Evolutionary conservation across 2,329 filamentous ascomycete genomes (phyloP).

Genomic region (Colletotrichum incanum): DNA sequence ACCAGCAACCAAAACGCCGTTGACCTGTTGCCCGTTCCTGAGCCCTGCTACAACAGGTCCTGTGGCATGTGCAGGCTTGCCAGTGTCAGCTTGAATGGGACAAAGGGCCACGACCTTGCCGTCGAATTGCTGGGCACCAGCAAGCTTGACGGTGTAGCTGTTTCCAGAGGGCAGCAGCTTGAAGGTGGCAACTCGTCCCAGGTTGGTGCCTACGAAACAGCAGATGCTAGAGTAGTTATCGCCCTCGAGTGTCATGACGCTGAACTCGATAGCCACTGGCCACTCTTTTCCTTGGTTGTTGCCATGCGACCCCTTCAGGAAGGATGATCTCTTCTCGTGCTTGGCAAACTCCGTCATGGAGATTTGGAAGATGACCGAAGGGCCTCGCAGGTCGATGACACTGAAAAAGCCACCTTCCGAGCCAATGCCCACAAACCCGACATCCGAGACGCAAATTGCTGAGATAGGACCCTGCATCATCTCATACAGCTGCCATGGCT

Average conservation of each 20-base stretch:
- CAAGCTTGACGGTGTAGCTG: constrained; percentile 80
- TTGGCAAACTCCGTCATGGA: constrained; percentile 82
- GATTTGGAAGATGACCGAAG: constrained; percentile 84
- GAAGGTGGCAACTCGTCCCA: constrained; percentile 89
- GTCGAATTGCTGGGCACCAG: constrained; percentile 77
- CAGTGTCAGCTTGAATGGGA: constrained; percentile 85
- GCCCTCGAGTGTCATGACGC: constrained; percentile 92
- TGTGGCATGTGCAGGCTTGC: constrained; percentile 82
- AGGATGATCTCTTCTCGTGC: constrained; percentile 82
- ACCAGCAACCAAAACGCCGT: constrained; percentile 86
- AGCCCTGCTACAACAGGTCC: constrained; percentile 83
- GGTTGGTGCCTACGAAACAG: constrained; percentile 90
- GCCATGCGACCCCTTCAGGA: constrained; percentile 72
- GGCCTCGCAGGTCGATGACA: constrained; percentile 90
- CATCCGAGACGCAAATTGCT: constrained; percentile 86
- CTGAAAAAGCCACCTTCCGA: constrained; percentile 87
- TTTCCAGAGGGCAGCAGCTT: constrained; percentile 86
- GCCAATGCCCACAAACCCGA: constrained; percentile 91
- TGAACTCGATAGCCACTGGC: constrained; percentile 89
- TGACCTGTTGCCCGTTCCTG: constrained; percentile 80
- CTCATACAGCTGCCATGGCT: constrained; percentile 86
- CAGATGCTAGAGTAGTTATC: constrained; percentile 96
- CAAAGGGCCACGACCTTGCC: constrained; percentile 82
- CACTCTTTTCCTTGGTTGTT: constrained; percentile 75
- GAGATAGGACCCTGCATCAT: constrained; percentile 87